A percentile compares a stretch with the other conserved stretches of the same genome.
Evolutionary conservation across 768 basidiomycete species (phyloP).

Genomic region (Suillus plorans): DNA sequence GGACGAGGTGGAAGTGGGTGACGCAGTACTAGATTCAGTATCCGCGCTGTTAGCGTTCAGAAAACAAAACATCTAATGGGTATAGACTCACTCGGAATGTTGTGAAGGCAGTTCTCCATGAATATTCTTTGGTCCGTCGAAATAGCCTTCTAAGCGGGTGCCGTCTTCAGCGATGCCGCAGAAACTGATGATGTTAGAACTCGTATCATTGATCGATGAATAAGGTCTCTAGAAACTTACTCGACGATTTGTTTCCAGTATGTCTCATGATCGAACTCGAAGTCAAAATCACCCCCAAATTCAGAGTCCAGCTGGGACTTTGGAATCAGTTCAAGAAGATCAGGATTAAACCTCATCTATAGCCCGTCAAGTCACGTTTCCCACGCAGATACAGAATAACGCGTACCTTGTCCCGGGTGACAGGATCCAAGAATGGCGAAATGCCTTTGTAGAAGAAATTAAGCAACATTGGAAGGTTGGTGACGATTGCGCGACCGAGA

Average conservation of each 20-base stretch:
- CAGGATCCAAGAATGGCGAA: conserved; percentile 82
- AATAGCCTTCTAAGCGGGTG: conserved; percentile 38
- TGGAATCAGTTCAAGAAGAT: conserved; percentile 74
- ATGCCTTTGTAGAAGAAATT: conserved; percentile 84
- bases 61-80: background rate
- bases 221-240: conserved; percentile 37
- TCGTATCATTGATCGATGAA: background rate
- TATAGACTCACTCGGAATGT: background rate
- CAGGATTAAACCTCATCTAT: conserved; percentile 88
- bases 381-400: background rate
- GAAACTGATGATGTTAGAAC: conserved; percentile 35
- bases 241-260: conserved; percentile 81
- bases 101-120: background rate
- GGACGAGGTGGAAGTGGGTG: background rate
- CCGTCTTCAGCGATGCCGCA: conserved; percentile 60
- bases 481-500: conserved; percentile 79
- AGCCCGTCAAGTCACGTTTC: background rate
- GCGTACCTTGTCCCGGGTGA: conserved; percentile 81
- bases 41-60: background rate
- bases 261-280: conserved; percentile 65
- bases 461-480: conserved; percentile 75
- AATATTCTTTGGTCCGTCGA: conserved; percentile 22
- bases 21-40: background rate
- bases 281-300: conserved; percentile 77
- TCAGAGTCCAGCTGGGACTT: conserved; percentile 75